phyloP scores from a whole-genome alignment of 305 asterid species.

The Fraxinus greggii region DNA sequence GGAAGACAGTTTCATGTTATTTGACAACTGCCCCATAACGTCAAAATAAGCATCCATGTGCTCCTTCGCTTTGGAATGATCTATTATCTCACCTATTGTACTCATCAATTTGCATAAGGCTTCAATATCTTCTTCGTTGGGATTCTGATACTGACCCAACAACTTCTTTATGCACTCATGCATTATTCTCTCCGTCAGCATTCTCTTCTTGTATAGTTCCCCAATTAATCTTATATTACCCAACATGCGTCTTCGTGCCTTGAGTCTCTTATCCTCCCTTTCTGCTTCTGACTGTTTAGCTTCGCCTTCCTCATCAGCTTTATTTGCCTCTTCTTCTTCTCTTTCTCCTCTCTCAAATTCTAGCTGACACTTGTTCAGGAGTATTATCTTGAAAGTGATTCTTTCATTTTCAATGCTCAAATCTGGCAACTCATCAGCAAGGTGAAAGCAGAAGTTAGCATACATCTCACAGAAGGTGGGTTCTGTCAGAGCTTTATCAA shows the following conservation, averaged over 20 bases:
- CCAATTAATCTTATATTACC: constrained; percentile 55
- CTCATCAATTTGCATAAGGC: constrained; percentile 54
- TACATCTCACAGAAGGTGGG: constrained; percentile 59
- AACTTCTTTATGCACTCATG: constrained; percentile 44
- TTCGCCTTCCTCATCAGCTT: constrained; percentile 44
- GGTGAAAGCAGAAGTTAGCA: constrained; percentile 45
- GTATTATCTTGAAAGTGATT: constrained; percentile 48
- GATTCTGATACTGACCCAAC: constrained; percentile 43
- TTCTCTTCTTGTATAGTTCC: constrained; percentile 50
- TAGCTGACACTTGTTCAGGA: constrained; percentile 49
- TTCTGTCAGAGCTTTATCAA: constrained; percentile 52
- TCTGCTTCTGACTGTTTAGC: constrained; percentile 42
- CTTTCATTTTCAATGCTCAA: constrained; percentile 36
- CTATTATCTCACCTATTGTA: constrained; percentile 53
- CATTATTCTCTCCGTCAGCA: constrained; percentile 59
- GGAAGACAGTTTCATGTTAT: constrained; percentile 44
- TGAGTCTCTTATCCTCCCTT: constrained; percentile 47
- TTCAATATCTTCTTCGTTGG: constrained; percentile 51
- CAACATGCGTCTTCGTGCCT: constrained; percentile 48
- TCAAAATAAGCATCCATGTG: constrained; percentile 48
- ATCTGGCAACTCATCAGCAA: constrained; percentile 43
- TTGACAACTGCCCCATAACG: constrained; percentile 38
- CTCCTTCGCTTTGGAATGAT: constrained; percentile 45
- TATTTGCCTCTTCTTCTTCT: constrained; percentile 50
- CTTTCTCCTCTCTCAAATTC: constrained; percentile 56